Evolutionary conservation across 148 eudicot genomes (phyloP).

Genomic region (Dysphania ambrosioides): DNA sequence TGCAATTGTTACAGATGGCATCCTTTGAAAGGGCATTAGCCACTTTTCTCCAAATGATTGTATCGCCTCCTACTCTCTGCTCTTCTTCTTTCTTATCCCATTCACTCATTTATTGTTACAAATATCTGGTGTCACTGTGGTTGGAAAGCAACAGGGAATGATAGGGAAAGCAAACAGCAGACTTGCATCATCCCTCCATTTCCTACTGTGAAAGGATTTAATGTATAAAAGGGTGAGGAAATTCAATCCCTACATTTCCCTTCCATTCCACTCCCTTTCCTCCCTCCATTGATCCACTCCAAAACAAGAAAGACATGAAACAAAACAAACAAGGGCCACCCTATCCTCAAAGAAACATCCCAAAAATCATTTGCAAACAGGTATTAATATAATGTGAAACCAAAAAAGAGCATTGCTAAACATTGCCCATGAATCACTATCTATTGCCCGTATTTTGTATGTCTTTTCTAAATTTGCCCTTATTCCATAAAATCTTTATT

Average conservation of each 20-base stretch:
- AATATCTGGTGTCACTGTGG: not conserved
- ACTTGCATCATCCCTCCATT: not conserved
- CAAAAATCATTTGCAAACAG: too few species aligned
- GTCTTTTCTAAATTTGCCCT: too few species aligned
- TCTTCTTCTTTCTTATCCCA: too few species aligned
- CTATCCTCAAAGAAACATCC: too few species aligned
- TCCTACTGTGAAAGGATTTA: not conserved
- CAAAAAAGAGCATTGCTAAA: too few species aligned
- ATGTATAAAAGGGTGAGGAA: not conserved
- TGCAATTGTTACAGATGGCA: not conserved
- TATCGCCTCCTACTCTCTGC: too few species aligned
- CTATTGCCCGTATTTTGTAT: too few species aligned
- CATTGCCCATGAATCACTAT: too few species aligned
- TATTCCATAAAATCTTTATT: too few species aligned
- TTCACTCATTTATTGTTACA: too few species aligned
- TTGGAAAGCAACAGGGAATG: not conserved
- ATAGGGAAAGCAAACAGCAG: not conserved
- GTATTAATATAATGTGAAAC: too few species aligned
- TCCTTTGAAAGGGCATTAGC: not conserved
- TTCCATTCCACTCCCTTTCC: not conserved
- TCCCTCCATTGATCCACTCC: not conserved
- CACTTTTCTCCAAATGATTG: not conserved
- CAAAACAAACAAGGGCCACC: too few species aligned
- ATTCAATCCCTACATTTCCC: not conserved
- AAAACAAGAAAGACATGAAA: not conserved